A percentile compares a stretch with the other conserved stretches of the same genome.
Conservation (phyloP, 257 asterid genomes). For the Linaria vulgaris region DNA sequence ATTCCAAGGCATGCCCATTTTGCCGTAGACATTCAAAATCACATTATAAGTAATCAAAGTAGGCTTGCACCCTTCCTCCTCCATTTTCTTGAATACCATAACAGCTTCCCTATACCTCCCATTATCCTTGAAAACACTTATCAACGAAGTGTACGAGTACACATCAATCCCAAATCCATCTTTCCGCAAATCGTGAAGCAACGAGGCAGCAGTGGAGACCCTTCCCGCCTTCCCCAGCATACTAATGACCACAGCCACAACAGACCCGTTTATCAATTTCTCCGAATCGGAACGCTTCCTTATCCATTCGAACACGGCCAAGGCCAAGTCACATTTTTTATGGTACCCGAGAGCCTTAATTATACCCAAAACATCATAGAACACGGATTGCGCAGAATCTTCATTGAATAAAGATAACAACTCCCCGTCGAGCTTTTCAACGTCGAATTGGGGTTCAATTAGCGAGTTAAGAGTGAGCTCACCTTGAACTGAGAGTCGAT, state of each 20-base stretch:
- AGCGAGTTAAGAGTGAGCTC: slow-evolving; percentile 58
- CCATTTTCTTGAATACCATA: slow-evolving; percentile 75
- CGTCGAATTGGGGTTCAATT: slow-evolving; percentile 47
- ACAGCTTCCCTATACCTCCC: slow-evolving; percentile 84
- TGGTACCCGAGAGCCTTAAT: slow-evolving; percentile 66
- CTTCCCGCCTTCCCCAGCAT: slow-evolving; percentile 76
- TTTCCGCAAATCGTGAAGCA: slow-evolving; percentile 59
- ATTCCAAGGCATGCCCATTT: slow-evolving; percentile 98
- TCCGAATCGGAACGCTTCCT: slow-evolving; percentile 37
- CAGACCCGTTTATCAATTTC: slow-evolving; percentile 52
- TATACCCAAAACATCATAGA: slow-evolving; percentile 55
- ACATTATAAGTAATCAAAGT: slow-evolving; percentile 87
- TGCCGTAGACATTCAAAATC: slow-evolving; percentile 80
- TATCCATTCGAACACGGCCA: slow-evolving; percentile 67
- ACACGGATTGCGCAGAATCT: slow-evolving; percentile 30
- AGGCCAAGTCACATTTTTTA: slow-evolving; percentile 66
- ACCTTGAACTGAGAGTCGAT: slow-evolving; percentile 70
- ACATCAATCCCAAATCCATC: slow-evolving; percentile 74
- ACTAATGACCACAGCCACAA: slow-evolving; percentile 67
- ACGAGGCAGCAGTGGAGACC: slow-evolving; percentile 58
- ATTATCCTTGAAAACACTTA: slow-evolving; percentile 52
- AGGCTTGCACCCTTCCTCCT: slow-evolving; percentile 83
- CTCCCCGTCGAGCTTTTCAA: slow-evolving; percentile 33
- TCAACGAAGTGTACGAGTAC: slow-evolving; percentile 77
- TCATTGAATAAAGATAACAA: slow-evolving; percentile 43